Conservation (phyloP, 257 asterid species). For the Voacanga thouarsii region DNA sequence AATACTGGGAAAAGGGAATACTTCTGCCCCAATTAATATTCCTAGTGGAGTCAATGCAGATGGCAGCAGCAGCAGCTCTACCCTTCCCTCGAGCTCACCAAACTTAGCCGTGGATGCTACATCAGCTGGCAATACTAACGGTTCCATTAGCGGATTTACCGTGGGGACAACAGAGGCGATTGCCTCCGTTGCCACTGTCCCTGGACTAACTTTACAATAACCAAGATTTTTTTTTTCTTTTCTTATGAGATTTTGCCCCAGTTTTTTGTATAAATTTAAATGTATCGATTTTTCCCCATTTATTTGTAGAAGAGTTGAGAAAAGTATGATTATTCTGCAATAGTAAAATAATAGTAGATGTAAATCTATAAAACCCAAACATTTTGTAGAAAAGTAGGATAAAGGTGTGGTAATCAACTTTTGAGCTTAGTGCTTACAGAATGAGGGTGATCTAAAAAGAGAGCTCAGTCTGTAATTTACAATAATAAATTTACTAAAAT, state of each 20-base stretch:
- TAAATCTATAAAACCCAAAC: too few relatives aligned
- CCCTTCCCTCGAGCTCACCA: conserved; percentile 20
- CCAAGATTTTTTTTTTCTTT: background rate
- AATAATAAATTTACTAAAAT: too few relatives aligned
- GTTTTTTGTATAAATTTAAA: background rate
- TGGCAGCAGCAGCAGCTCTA: conserved; percentile 19
- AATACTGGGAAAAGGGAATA: conserved; percentile 52
- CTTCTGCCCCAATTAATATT: conserved; percentile 30
- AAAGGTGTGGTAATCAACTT: too few relatives aligned
- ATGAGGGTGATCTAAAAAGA: too few relatives aligned
- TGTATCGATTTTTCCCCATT: background rate
- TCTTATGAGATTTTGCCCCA: background rate
- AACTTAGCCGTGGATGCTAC: conserved; percentile 3
- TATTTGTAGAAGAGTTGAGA: background rate
- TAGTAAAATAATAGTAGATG: too few relatives aligned
- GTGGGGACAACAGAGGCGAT: background rate
- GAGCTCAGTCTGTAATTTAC: too few relatives aligned
- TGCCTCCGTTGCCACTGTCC: background rate
- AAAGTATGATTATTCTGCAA: background rate
- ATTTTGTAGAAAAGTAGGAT: too few relatives aligned
- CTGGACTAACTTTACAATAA: conserved; percentile 8
- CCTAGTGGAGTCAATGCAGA: conserved; percentile 33
- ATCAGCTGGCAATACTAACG: conserved; percentile 26
- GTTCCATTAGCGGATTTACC: background rate
- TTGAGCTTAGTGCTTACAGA: too few relatives aligned